Conservation (phyloP, 441 rosid species). For the Gossypium davidsonii region DNA sequence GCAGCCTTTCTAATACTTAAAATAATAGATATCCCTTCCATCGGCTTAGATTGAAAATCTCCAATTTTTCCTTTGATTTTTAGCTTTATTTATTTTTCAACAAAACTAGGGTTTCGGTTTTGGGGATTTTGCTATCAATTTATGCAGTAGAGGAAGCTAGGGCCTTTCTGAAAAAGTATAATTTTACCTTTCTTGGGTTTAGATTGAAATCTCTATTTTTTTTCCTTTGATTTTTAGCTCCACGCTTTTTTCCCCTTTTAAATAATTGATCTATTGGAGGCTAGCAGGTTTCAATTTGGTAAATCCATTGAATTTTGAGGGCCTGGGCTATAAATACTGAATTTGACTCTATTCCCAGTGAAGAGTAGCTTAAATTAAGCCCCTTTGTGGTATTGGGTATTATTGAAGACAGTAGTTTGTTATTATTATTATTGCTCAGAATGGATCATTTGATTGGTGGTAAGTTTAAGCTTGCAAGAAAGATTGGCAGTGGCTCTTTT, state of each 20-base stretch:
- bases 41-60: neutral
- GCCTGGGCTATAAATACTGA: slow-evolving; percentile 13
- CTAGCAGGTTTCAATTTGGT: slow-evolving; percentile 10
- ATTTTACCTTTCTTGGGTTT: neutral
- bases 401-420: neutral
- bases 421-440: slow-evolving; percentile 19
- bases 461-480: slow-evolving; percentile 89
- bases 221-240: neutral
- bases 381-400: slow-evolving; percentile 7
- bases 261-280: neutral
- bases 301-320: slow-evolving; percentile 22
- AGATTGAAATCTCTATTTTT: neutral
- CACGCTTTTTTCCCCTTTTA: neutral
- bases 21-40: neutral
- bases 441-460: slow-evolving; percentile 88
- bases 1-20: neutral
- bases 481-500: slow-evolving; percentile 96
- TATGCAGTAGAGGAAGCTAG: neutral
- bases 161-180: neutral
- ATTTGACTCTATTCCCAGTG: slow-evolving; percentile 25
- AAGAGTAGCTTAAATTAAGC: slow-evolving; percentile 13
- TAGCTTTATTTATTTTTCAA: neutral
- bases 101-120: neutral
- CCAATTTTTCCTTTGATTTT: neutral
- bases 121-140: neutral